Evolutionary conservation across 176 grass and related monocot species (phyloP), one percentile per base, ranked within the genome.

Genomic region (Triticum timopheevii): DNA sequence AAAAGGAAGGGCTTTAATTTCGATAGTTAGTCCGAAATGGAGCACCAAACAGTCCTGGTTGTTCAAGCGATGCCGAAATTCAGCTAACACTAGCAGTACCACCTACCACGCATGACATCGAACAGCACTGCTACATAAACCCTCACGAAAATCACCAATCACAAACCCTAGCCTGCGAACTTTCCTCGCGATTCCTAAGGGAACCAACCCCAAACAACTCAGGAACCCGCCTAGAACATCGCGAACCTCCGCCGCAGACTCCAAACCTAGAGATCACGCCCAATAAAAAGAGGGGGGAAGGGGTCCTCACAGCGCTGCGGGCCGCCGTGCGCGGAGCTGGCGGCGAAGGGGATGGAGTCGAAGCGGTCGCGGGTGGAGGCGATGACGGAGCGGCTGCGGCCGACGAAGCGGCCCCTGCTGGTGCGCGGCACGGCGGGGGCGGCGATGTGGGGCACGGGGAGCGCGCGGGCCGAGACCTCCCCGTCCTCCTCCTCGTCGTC

Each of bases 281-380:
- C 69, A 15, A 2, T 2, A 40, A 89, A 54, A 67, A 73, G 27
- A 49, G 25, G 28, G 3, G 45, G 73, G 22, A 61, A 24, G 78
- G 74, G 42, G 63, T 81, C 49, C 90, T 91, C 78, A 91, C 90
- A 88, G 78, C 86, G 86, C 82, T 91, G 90, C 15, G 86, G 86
- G 71, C 77, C 82, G 64, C 77, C 82, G 10, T 62, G 64, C 8
- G 71, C 82, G 20, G 73, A 12, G 70, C 4, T 73, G 23, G 30
- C 58, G 47, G 77, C 36, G 7, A 30, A 40, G 81, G 81, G 22
- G 82, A 85, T 8, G 54, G 82, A 82, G 86, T 85, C 71, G 70
- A 88, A 88, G 64, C 77, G 42, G 71, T 82, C 72, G 78, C 31
- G 52, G 77, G 31, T 85, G 77, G 90, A 77, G 78, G 86, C 65